These are phyloP conservation scores for Rhododendron henanense DNA, from an alignment of 148 eudicot genomes.

Conservation along the genomic window DNA sequence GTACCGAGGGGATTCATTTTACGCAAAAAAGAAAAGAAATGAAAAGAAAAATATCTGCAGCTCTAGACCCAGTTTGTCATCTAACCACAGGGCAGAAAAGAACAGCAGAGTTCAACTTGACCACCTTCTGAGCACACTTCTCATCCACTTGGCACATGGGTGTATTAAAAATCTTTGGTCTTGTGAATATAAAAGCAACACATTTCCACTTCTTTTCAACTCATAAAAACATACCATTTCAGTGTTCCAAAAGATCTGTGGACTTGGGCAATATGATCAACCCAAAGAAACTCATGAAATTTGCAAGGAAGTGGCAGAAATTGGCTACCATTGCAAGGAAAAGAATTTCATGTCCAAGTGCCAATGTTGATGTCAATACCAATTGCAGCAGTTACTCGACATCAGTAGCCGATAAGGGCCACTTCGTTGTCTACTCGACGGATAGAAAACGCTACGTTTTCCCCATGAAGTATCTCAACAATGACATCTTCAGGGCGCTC, in stretches of 20 bases:
- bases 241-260: background rate
- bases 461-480: slow-evolving; percentile 24
- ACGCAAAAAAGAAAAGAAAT: no score
- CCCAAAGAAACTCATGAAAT: slow-evolving; percentile 28
- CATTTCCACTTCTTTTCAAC: background rate
- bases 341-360: slow-evolving; percentile 9
- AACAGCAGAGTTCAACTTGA: background rate
- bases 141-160: background rate
- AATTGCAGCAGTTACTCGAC: background rate
- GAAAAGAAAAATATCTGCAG: background rate
- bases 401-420: slow-evolving; percentile 20
- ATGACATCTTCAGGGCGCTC: slow-evolving; percentile 24
- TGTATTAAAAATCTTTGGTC: background rate
- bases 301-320: slow-evolving; percentile 36
- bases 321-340: slow-evolving; percentile 19
- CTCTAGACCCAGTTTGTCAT: background rate
- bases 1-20: no score
- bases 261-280: background rate
- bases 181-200: background rate
- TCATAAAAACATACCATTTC: background rate
- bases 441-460: slow-evolving; percentile 25
- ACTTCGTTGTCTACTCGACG: slow-evolving; percentile 24
- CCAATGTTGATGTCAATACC: background rate
- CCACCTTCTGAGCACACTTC: background rate
- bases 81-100: background rate